Base-by-base conservation (phyloP, 306 rosid species). In the Coriaria nepalensis region DNA sequence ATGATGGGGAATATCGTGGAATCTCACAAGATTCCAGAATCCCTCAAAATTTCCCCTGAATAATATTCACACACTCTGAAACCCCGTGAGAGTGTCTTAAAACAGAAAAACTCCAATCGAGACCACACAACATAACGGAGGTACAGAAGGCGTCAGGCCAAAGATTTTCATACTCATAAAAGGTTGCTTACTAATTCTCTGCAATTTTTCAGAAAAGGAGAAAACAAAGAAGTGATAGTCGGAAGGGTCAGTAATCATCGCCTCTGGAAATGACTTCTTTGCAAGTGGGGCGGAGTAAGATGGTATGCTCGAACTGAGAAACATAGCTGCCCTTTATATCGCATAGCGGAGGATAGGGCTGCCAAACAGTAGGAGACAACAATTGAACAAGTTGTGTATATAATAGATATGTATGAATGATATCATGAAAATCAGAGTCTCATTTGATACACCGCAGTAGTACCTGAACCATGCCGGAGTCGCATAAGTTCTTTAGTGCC, bases 261-360 rank as follows among this genome's bases (percentile, higher is more conserved):
- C 95, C 95, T 81, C 73, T 77, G n/a, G 97, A 90, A 45, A 90
- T 77, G 64, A 90, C 95, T 73, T 90, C 97, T 75, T 90, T 90
- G 86, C 95, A 88, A 52, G 97, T 84, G 40, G 95, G 95, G 45
- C 95, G 81, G 20, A 83, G 95, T 44, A 84, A 57, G 68, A 88
- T 84, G 50, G 97, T 84, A 60, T 90, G 97, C 65, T 90, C 97
- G 60, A 79, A 79, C 61, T 90, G 97, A 47, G 97, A 90, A 33
- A 90, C 92, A 67, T 84, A 79, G 73, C 95, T 81, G 50, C 97
- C 97, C 64, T 79, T 84, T 13, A 79, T 68, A 39, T 90, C 95
- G 49, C 97, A 90, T 0, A 84, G 70, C 40, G 97, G 95, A 56
- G 93, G 95, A 71, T 64, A 73, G 7, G 90, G 79, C 97, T 88